A percentile compares a stretch with the other conserved stretches of the same genome.
Evolutionary conservation across 2,329 filamentous ascomycete genomes (phyloP).

Genomic region (Fusarium falciforme): DNA sequence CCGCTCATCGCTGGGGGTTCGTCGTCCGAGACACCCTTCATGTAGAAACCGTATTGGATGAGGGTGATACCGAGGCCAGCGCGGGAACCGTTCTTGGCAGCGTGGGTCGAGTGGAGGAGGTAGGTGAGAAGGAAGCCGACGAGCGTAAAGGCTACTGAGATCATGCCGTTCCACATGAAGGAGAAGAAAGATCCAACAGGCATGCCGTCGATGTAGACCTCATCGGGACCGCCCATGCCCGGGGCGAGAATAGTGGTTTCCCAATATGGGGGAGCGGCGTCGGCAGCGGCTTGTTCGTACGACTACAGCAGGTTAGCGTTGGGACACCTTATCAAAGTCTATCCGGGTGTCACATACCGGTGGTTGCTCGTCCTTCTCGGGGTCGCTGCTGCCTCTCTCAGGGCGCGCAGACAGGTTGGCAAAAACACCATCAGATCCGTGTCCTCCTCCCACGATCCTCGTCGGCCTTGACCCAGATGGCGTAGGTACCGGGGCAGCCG

Average conservation of each 20-base stretch:
- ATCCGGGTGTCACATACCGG: conserved; percentile 72
- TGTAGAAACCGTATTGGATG: conserved; percentile 96
- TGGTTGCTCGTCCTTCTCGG: conserved; percentile 87
- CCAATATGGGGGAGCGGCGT: conserved; percentile 97
- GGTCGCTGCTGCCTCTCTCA: conserved; percentile 79
- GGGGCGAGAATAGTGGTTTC: conserved; percentile 98
- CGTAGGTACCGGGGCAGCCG: conserved; percentile 27
- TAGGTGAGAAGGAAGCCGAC: conserved; percentile 98
- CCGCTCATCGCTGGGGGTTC: conserved; percentile 58
- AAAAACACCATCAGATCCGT: conserved; percentile 94
- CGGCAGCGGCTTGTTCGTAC: conserved; percentile 97
- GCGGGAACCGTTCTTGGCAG: conserved; percentile 95
- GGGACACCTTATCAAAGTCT: background rate
- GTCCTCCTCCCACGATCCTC: conserved; percentile 74
- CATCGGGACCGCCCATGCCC: conserved; percentile 87
- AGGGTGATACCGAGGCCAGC: conserved; percentile 94
- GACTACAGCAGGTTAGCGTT: conserved; percentile 69
- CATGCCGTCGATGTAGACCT: conserved; percentile 96
- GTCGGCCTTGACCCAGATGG: conserved; percentile 54
- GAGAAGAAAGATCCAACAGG: conserved; percentile 89
- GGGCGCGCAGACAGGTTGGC: conserved; percentile 94
- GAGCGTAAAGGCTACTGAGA: conserved; percentile 96
- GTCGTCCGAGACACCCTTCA: conserved; percentile 73
- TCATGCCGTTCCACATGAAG: conserved; percentile 94
- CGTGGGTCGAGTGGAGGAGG: conserved; percentile 96